phyloP scores from a whole-genome alignment of 148 eudicot genomes.

The Limonium bicolor region DNA sequence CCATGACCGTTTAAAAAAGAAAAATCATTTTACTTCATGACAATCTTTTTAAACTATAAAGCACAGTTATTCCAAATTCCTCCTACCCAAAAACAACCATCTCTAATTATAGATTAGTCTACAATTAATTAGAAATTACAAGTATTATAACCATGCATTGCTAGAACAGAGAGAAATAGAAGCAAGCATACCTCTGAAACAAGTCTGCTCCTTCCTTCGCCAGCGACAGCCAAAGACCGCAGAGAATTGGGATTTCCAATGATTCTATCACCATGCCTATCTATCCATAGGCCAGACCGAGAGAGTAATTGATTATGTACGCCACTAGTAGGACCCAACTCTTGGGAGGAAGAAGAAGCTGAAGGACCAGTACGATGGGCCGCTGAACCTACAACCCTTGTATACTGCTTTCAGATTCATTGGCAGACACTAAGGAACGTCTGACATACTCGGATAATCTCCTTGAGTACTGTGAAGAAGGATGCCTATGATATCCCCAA shows the following conservation, averaged over 20 bases:
- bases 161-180: neutral
- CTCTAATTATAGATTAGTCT: too few species aligned
- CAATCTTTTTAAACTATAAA: too few species aligned
- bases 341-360: slow-evolving; percentile 31
- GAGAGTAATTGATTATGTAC: slow-evolving; percentile 18
- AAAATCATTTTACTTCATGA: too few species aligned
- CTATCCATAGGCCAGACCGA: slow-evolving; percentile 46
- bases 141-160: too few species aligned
- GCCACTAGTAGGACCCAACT: slow-evolving; percentile 19
- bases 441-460: slow-evolving; percentile 63
- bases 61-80: too few species aligned
- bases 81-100: too few species aligned
- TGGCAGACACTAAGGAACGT: slow-evolving; percentile 32
- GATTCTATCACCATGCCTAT: slow-evolving; percentile 48
- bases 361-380: slow-evolving; percentile 15
- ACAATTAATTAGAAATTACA: too few species aligned
- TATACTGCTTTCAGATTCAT: slow-evolving; percentile 32
- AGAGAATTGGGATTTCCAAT: slow-evolving; percentile 36
- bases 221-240: slow-evolving; percentile 47
- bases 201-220: slow-evolving; percentile 77
- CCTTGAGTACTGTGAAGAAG: slow-evolving; percentile 38
- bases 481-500: slow-evolving; percentile 32
- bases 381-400: slow-evolving; percentile 20
- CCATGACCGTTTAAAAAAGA: too few species aligned
- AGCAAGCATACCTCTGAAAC: slow-evolving; percentile 56